Base-by-base conservation (phyloP, 1,284 basidiomycete species). In the Erythrobasidium hasegawianum region DNA sequence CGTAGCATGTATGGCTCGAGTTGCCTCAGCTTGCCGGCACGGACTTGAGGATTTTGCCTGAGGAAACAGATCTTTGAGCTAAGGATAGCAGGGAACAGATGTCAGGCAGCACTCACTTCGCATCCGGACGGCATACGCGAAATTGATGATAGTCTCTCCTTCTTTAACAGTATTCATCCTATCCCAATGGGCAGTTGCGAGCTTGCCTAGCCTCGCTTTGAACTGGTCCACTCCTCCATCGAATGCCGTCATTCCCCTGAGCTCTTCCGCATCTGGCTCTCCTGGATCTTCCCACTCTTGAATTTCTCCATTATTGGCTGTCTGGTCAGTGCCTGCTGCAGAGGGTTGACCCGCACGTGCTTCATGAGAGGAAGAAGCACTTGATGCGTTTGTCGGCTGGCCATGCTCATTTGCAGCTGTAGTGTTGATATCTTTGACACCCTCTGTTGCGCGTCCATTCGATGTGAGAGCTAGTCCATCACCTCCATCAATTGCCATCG, bases 11-110 rank as follows among this genome's bases (percentile, higher is more conserved):
- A n/a, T n/a, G n/a, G n/a, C n/a, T n/a, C n/a, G n/a, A n/a, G n/a
- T n/a, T n/a, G n/a, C n/a, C n/a, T 47, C 22, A 47, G 14, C 43
- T 47, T 18, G 43, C 43, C 22, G 62, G 62, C 40, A 55, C 62
- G 52, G 62, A 65, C 62, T 65, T 65, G 55, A 65, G 62, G 10
- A 65, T 53, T 53, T 65, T 65, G 26, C 62, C 62, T 65, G 54
- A 20, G 33, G 26, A 49, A 14, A 16, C 18, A 16, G 26, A n/a
- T 22, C 9, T 16, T 3, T 22, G 3, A 53, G 50, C n/a, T 16
- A 26, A 26, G n/a, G n/a, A 27, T 24, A 22, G 20, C 14, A 20
- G 8, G 8, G n/a, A 16, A n/a, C 13, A 8, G 27, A 38, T 38
- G 3, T 18, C 5, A 10, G 24, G 33, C 1, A 10, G 26, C 18